Evolutionary conservation across 2,329 filamentous ascomycete genomes (phyloP).

Genomic region (Cordyceps sp.): DNA sequence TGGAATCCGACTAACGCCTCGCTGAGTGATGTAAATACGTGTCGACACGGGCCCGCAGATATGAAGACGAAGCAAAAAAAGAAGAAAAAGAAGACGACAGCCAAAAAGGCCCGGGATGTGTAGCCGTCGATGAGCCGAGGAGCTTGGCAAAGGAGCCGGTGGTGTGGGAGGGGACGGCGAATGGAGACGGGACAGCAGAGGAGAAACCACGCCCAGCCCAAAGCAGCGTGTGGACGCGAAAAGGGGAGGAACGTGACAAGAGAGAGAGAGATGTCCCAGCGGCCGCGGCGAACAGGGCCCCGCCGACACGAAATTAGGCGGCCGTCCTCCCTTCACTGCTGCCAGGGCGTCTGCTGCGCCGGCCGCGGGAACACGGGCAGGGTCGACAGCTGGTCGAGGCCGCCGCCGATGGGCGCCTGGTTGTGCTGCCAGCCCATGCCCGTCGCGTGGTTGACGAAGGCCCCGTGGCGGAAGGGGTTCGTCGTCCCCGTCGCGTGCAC

Average conservation of each 20-base stretch:
- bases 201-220: too few species aligned
- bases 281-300: too few species aligned
- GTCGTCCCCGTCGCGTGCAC: slow-evolving; percentile 76
- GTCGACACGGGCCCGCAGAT: neutral
- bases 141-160: too few species aligned
- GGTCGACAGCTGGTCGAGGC: slow-evolving; percentile 62
- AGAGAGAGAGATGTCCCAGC: too few species aligned
- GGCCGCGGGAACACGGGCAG: slow-evolving; percentile 77
- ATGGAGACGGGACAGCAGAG: too few species aligned
- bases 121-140: too few species aligned
- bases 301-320: too few species aligned
- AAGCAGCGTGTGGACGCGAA: neutral
- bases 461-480: slow-evolving; percentile 86
- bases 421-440: slow-evolving; percentile 78
- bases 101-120: neutral
- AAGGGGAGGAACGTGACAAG: slow-evolving; percentile 7
- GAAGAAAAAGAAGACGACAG: neutral
- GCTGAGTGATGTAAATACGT: slow-evolving; percentile 1
- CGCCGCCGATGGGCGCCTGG: slow-evolving; percentile 65
- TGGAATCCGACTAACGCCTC: slow-evolving; percentile 3
- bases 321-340: slow-evolving; percentile 28
- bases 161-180: too few species aligned
- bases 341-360: slow-evolving; percentile 44
- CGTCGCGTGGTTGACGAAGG: slow-evolving; percentile 77
- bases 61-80: neutral